A percentile compares a stretch with the other conserved stretches of the same genome.
Evolutionary conservation across 495 filamentous ascomycete genomes (phyloP).

Genomic region (Thermochaetoides thermophila): DNA sequence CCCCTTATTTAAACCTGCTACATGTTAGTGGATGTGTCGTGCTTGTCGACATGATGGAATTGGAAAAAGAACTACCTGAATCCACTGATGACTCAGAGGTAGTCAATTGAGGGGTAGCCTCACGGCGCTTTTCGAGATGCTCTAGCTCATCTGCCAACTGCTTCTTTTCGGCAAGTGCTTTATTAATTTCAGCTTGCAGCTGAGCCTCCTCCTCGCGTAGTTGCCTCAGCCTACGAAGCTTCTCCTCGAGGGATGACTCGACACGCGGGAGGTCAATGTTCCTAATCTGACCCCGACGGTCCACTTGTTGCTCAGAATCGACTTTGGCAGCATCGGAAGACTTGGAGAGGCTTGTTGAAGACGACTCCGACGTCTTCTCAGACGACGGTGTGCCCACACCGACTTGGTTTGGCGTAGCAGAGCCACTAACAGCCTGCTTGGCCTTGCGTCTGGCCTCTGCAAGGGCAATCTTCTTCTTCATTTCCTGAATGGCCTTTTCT

Average conservation of each 20-base stretch:
- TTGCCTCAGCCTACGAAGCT: slow-evolving; percentile 35
- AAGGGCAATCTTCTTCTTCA: slow-evolving; percentile 64
- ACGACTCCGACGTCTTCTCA: slow-evolving; percentile 9
- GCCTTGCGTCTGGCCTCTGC: slow-evolving; percentile 49
- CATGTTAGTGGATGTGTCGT: too few species aligned
- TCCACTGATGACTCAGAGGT: slow-evolving; percentile 4
- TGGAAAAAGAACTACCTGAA: slow-evolving; percentile 1
- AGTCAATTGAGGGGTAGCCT: slow-evolving; percentile 26
- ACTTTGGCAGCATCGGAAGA: slow-evolving; percentile 8
- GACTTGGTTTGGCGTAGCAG: slow-evolving; percentile 10
- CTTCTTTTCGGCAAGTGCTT: slow-evolving; percentile 24
- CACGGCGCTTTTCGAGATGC: too few species aligned
- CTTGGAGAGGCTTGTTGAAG: slow-evolving; percentile 1
- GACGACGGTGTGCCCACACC: slow-evolving; percentile 26
- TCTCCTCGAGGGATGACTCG: slow-evolving; percentile 39
- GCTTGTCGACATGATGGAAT: too few species aligned
- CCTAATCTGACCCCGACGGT: slow-evolving; percentile 41
- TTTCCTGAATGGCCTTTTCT: slow-evolving; percentile 54
- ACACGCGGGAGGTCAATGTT: slow-evolving; percentile 40
- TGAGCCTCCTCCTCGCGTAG: slow-evolving; percentile 42
- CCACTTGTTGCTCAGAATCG: slow-evolving; percentile 13
- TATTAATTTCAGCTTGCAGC: slow-evolving; percentile 44
- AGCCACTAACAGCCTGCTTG: slow-evolving; percentile 13
- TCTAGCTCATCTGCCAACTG: slow-evolving; percentile 42
- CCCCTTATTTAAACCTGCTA: too few species aligned